Evolutionary conservation across 2,329 filamentous ascomycete species (phyloP).

Genomic region (Sclerotiophoma versabilis): DNA sequence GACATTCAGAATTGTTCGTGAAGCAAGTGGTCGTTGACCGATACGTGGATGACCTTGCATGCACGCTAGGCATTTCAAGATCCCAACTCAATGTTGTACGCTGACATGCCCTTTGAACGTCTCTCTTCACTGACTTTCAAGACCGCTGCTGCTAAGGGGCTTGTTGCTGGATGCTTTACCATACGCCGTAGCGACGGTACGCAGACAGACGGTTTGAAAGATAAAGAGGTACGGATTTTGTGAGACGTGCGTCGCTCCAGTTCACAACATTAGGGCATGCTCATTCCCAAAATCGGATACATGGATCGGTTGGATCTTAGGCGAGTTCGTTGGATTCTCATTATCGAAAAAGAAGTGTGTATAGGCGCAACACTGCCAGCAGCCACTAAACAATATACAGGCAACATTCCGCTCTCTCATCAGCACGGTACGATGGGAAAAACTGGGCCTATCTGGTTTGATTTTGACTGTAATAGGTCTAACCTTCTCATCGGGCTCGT

Average conservation of each 20-base stretch:
- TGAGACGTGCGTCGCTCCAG: background rate
- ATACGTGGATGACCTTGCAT: constrained; percentile 77
- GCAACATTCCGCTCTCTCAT: constrained; percentile 77
- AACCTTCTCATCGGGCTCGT: background rate
- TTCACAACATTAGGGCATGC: constrained; percentile 59
- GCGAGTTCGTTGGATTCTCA: constrained; percentile 67
- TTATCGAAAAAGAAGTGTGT: constrained; percentile 79
- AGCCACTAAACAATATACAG: constrained; percentile 51
- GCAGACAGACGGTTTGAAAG: constrained; percentile 49
- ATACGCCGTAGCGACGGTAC: constrained; percentile 58
- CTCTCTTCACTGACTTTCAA: constrained; percentile 41
- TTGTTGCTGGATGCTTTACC: constrained; percentile 67
- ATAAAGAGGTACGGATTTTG: constrained; percentile 46
- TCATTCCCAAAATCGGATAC: constrained; percentile 64
- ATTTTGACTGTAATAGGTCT: constrained; percentile 66
- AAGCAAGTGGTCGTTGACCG: constrained; percentile 73
- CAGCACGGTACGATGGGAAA: constrained; percentile 62
- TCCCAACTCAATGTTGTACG: constrained; percentile 74
- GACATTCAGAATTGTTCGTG: constrained; percentile 74
- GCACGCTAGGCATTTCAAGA: constrained; percentile 70
- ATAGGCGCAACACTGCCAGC: background rate
- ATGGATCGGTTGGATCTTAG: constrained; percentile 61
- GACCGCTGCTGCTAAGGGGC: constrained; percentile 77
- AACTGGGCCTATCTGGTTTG: constrained; percentile 63
- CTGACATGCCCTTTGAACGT: constrained; percentile 11